Conservation (phyloP, 192 early-diverging fungal species). For the Rhizophlyctis rosea region DNA sequence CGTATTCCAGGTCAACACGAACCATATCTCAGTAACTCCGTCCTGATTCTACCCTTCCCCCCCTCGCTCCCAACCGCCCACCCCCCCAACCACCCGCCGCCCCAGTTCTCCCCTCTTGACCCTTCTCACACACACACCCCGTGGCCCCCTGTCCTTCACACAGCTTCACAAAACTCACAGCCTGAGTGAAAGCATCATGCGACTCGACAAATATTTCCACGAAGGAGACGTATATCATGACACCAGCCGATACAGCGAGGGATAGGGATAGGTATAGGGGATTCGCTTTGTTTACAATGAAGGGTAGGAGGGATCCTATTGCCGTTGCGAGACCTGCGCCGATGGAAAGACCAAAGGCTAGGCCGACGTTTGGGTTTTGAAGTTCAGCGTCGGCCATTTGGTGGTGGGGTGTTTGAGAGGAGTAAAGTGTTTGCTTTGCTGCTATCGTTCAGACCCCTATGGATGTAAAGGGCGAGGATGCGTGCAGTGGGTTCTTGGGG, state of each 20-base stretch:
- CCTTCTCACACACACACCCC: background rate
- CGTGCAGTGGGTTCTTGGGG: too few species aligned
- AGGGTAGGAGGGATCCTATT: slow-evolving; percentile 3
- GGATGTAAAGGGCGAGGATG: too few species aligned
- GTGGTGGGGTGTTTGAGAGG: too few species aligned
- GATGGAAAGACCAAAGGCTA: slow-evolving; percentile 12
- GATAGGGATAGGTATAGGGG: slow-evolving; percentile 3
- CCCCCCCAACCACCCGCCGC: too few species aligned
- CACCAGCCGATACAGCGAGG: slow-evolving; percentile 5
- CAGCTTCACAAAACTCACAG: background rate
- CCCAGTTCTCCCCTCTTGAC: background rate
- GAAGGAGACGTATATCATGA: slow-evolving; percentile 4
- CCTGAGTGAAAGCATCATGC: background rate
- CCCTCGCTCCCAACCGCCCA: too few species aligned
- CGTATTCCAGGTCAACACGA: too few species aligned
- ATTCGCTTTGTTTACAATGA: slow-evolving; percentile 5
- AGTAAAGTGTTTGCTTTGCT: too few species aligned
- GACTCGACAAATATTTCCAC: slow-evolving; percentile 2
- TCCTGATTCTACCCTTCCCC: too few species aligned
- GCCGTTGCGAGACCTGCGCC: slow-evolving; percentile 16
- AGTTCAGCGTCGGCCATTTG: too few species aligned
- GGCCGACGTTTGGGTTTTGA: slow-evolving; percentile 10
- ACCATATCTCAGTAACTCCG: too few species aligned
- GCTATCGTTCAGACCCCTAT: too few species aligned
- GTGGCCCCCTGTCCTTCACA: background rate